Evolutionary conservation across 2,329 filamentous ascomycete species (phyloP).

Genomic region (Clonostachys rosea): DNA sequence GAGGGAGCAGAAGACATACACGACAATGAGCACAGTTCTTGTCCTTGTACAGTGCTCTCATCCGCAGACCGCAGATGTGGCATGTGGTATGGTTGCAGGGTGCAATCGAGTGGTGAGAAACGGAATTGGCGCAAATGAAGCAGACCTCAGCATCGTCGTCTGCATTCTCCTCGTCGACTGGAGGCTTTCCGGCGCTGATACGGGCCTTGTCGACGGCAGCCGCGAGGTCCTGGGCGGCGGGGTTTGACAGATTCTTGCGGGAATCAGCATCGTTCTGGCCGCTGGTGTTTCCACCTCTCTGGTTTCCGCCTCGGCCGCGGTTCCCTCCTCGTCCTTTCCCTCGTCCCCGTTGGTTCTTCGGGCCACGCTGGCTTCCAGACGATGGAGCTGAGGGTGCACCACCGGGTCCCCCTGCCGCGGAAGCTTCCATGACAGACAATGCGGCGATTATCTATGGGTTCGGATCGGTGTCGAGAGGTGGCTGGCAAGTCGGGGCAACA

Average conservation of each 20-base stretch:
- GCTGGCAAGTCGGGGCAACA: too few species aligned
- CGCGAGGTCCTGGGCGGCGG: conserved; percentile 18
- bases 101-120: conserved; percentile 82
- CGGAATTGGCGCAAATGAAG: conserved; percentile 93
- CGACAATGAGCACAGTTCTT: conserved; percentile 96
- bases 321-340: conserved; percentile 25
- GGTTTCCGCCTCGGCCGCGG: conserved; percentile 22
- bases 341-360: not conserved
- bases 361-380: not conserved
- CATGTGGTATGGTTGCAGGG: conserved; percentile 97
- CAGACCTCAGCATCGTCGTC: conserved; percentile 73
- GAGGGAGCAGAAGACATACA: conserved; percentile 42
- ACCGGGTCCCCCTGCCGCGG: conserved; percentile 6
- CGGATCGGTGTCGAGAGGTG: not conserved
- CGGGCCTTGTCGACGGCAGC: conserved; percentile 2
- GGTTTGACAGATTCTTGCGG: conserved; percentile 16
- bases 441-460: not conserved
- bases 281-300: not conserved
- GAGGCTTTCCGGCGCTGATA: conserved; percentile 9
- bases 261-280: not conserved
- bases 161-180: conserved; percentile 26
- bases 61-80: conserved; percentile 87
- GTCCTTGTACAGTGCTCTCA: conserved; percentile 92
- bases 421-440: not conserved
- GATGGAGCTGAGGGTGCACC: conserved; percentile 3